Percentiles rank a stretch among this genome's conserved stretches.
These are phyloP conservation scores for Chaetothyriales sp. DNA, from an alignment of 2,329 filamentous ascomycete species.

Conservation along the genomic window DNA sequence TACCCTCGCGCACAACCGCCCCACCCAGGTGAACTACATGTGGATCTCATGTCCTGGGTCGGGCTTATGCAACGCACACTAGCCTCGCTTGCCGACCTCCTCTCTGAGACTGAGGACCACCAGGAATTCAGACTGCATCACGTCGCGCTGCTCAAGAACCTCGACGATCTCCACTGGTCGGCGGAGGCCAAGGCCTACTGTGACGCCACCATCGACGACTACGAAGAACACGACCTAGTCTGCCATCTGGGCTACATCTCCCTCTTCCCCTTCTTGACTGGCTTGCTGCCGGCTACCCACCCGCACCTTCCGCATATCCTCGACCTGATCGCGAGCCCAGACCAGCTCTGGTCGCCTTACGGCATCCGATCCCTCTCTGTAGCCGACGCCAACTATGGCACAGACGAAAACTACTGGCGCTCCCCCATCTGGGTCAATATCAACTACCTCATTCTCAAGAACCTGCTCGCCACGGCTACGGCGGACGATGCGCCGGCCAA, in stretches of 20 bases:
- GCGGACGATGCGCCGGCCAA: constrained; percentile 6
- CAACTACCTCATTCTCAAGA: constrained; percentile 72
- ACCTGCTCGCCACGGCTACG: constrained; percentile 53
- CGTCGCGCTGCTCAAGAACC: constrained; percentile 65
- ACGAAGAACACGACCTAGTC: constrained; percentile 74
- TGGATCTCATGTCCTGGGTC: constrained; percentile 91
- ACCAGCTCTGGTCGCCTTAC: constrained; percentile 77
- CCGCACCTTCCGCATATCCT: constrained; percentile 59
- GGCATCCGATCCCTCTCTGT: constrained; percentile 84
- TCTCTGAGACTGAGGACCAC: constrained; percentile 64
- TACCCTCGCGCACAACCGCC: constrained; percentile 89
- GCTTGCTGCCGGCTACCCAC: constrained; percentile 59
- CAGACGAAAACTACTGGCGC: constrained; percentile 93
- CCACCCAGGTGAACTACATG: constrained; percentile 86
- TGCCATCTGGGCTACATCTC: constrained; percentile 97
- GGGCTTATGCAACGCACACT: constrained; percentile 90
- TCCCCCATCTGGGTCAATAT: constrained; percentile 92
- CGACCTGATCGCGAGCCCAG: constrained; percentile 61
- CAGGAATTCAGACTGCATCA: constrained; percentile 56
- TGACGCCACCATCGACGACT: constrained; percentile 88
- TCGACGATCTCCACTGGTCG: constrained; percentile 89
- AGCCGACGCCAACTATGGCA: constrained; percentile 68
- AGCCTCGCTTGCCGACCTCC: constrained; percentile 57
- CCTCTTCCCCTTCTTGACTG: constrained; percentile 79
- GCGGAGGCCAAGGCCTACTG: constrained; percentile 70